Conservation (phyloP, 2,329 filamentous ascomycete genomes). For the Sporothrix schenckii region DNA sequence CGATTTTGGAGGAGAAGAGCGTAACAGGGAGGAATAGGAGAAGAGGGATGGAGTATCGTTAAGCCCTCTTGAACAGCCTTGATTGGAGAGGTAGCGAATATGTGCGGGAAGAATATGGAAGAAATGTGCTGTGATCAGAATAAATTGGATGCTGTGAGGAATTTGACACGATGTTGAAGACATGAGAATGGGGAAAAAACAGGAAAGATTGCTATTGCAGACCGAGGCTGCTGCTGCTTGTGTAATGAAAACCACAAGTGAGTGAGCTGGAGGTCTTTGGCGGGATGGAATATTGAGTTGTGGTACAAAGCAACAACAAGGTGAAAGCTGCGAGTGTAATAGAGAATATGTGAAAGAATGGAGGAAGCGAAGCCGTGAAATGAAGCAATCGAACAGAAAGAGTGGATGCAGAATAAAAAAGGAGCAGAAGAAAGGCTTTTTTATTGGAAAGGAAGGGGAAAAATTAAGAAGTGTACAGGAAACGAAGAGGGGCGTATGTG, state of each 20-base stretch:
- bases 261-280: constrained; percentile 21
- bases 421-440: not conserved
- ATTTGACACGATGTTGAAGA: not conserved
- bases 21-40: not conserved
- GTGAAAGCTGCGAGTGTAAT: not conserved
- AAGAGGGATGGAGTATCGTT: too few species aligned
- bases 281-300: constrained; percentile 8
- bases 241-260: constrained; percentile 1
- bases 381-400: not conserved
- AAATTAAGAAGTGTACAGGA: too few species aligned
- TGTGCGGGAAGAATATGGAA: too few species aligned
- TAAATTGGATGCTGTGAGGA: not conserved
- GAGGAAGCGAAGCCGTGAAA: not conserved
- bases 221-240: constrained; percentile 16
- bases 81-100: too few species aligned
- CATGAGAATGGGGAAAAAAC: not conserved
- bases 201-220: not conserved
- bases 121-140: too few species aligned
- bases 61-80: too few species aligned
- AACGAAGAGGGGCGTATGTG: not conserved
- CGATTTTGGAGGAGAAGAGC: not conserved
- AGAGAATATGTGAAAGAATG: not conserved
- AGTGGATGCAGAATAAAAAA: not conserved
- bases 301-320: not conserved
- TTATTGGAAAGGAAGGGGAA: too few species aligned